These are phyloP conservation scores for Arthrobotrys conoides DNA, from an alignment of 2,329 filamentous ascomycete genomes.

Conservation along the genomic window DNA sequence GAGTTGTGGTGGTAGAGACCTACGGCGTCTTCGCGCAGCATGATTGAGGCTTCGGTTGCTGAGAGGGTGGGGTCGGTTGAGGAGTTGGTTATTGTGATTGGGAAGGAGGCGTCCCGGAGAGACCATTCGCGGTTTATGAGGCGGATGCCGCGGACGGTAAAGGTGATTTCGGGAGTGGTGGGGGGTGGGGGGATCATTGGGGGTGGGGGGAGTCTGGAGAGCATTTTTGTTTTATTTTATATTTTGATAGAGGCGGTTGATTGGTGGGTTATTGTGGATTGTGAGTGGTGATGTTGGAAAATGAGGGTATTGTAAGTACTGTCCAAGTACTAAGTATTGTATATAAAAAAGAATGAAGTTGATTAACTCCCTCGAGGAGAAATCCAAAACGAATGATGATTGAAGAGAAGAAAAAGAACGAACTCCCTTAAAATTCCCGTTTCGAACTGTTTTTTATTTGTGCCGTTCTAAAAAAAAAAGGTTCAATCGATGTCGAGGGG, in stretches of 20 bases:
- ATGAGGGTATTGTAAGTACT: not conserved
- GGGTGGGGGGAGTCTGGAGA: conserved; percentile 27
- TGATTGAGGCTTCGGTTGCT: conserved; percentile 41
- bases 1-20: conserved; percentile 52
- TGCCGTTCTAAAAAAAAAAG: not conserved
- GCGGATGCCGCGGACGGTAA: conserved; percentile 47
- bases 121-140: conserved; percentile 49
- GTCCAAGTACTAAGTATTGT: conserved; percentile 5
- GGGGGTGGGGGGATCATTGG: conserved; percentile 27
- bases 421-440: conserved; percentile 9
- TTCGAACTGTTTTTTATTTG: conserved; percentile 28
- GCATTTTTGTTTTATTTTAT: not conserved
- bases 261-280: too few species aligned
- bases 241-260: not conserved
- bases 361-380: not conserved
- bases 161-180: conserved; percentile 38
- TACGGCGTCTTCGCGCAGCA: conserved; percentile 42
- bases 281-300: too few species aligned
- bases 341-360: conserved; percentile 6
- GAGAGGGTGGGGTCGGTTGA: conserved; percentile 32
- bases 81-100: conserved; percentile 42
- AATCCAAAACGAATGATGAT: not conserved
- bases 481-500: conserved; percentile 1
- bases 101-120: conserved; percentile 32
- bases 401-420: conserved; percentile 15